Percentiles rank a stretch among this genome's conserved stretches.
These are phyloP conservation scores for Linum usitatissimum DNA, from an alignment of 345 rosid genomes.

Conservation along the genomic window DNA sequence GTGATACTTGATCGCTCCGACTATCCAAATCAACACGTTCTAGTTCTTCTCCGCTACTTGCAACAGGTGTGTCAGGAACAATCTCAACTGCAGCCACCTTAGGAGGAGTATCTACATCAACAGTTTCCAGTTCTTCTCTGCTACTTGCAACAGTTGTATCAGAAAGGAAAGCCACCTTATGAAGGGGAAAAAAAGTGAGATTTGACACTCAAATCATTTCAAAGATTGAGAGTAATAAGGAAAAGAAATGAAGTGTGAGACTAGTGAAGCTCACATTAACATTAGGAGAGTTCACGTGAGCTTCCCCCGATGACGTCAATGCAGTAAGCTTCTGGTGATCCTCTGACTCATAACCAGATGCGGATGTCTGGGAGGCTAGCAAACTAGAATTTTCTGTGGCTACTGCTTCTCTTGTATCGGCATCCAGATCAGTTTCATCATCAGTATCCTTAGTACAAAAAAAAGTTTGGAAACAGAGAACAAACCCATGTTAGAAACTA, in stretches of 20 bases:
- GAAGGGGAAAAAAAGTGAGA: background rate
- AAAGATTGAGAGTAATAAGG: too few relatives aligned
- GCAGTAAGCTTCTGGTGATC: slow-evolving; percentile 2
- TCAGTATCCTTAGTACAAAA: slow-evolving; percentile 10
- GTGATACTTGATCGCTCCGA: background rate
- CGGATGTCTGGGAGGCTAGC: background rate
- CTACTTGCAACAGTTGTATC: background rate
- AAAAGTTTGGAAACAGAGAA: background rate
- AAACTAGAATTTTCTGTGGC: slow-evolving; percentile 3
- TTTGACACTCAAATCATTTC: too few relatives aligned
- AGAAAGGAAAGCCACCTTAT: background rate
- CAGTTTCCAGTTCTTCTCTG: background rate
- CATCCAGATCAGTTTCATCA: slow-evolving; percentile 11
- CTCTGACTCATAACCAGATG: slow-evolving; percentile 3
- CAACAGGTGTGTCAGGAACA: background rate
- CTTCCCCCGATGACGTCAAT: slow-evolving; percentile 2
- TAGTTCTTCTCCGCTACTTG: background rate
- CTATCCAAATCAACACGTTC: background rate
- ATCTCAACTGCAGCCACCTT: background rate
- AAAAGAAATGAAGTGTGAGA: too few relatives aligned
- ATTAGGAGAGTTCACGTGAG: background rate
- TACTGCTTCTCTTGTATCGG: slow-evolving; percentile 3
- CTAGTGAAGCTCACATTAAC: too few relatives aligned
- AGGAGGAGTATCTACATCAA: background rate
- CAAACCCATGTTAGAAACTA: background rate